Evolutionary conservation across 2,329 filamentous ascomycete species (phyloP).

Genomic region (Aspergillus luchuensis): DNA sequence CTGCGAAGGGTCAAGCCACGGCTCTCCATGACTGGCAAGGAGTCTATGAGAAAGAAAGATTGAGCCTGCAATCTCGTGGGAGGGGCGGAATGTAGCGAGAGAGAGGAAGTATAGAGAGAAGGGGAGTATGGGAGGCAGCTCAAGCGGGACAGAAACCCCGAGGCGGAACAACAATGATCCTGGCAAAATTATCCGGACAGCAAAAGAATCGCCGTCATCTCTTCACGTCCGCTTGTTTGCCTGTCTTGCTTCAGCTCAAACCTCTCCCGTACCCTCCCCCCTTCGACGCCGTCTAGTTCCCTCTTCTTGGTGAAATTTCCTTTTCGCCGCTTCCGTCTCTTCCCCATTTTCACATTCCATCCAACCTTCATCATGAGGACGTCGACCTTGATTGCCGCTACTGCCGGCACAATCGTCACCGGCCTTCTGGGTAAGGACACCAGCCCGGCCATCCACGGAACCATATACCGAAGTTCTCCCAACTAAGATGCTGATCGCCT

Average conservation of each 20-base stretch:
- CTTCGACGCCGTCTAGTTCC: background rate
- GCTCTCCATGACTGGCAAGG: conserved; percentile 49
- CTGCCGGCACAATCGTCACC: conserved; percentile 60
- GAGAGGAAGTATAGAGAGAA: background rate
- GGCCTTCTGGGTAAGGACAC: conserved; percentile 54
- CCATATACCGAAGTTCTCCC: background rate
- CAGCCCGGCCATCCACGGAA: conserved; percentile 4
- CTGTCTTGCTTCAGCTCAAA: background rate
- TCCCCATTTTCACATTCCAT: conserved; percentile 6
- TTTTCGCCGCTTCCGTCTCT: conserved; percentile 8
- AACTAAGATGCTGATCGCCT: conserved; percentile 19
- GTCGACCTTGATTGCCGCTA: conserved; percentile 60
- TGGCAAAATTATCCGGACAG: conserved; percentile 34
- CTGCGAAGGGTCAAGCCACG: conserved; percentile 65
- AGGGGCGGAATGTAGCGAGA: background rate
- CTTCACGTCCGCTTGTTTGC: background rate
- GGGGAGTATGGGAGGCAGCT: conserved; percentile 9
- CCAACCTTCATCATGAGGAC: conserved; percentile 51
- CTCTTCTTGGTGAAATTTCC: background rate
- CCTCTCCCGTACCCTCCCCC: conserved; percentile 1
- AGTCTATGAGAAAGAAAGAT: conserved; percentile 12
- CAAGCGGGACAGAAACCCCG: conserved; percentile 37
- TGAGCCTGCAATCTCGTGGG: conserved; percentile 2
- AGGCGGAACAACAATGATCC: conserved; percentile 43
- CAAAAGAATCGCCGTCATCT: conserved; percentile 11